Percentiles rank a stretch among this genome's conserved stretches.
phyloP scores from a whole-genome alignment of 2,329 filamentous ascomycete species.

The Dactylellina sp. region DNA sequence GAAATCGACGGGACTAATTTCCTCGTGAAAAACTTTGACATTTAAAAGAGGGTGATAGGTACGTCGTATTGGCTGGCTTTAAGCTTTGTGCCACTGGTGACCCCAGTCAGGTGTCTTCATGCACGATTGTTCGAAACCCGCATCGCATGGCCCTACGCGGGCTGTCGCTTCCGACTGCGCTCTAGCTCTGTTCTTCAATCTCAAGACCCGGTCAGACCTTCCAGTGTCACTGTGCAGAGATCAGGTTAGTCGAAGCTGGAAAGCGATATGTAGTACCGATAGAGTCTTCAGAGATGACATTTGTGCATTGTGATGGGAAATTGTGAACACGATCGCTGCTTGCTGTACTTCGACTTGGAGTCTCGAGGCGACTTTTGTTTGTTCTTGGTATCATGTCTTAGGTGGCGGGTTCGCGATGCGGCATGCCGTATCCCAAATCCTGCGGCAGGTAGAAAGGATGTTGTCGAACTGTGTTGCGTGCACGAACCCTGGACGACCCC shows the following conservation, averaged over 20 bases:
- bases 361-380: constrained; percentile 4
- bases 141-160: constrained; percentile 36
- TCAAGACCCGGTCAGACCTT: constrained; percentile 18
- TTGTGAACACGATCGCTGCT: not conserved
- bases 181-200: constrained; percentile 18
- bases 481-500: constrained; percentile 22
- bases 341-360: not conserved
- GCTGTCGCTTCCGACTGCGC: constrained; percentile 20
- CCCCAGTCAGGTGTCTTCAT: constrained; percentile 32
- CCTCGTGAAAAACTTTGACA: not conserved
- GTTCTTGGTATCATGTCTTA: not conserved
- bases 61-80: constrained; percentile 8
- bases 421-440: not conserved
- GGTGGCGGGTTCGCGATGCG: not conserved
- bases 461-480: constrained; percentile 25
- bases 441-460: not conserved
- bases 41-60: constrained; percentile 5
- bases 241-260: not conserved
- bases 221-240: constrained; percentile 9
- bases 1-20: constrained; percentile 20
- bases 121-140: constrained; percentile 32
- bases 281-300: not conserved
- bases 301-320: not conserved
- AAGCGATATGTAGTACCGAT: not conserved
- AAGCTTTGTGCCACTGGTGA: constrained; percentile 6